phyloP scores from a whole-genome alignment of 2,329 filamentous ascomycete species.

The Byssochlamys sp. region DNA sequence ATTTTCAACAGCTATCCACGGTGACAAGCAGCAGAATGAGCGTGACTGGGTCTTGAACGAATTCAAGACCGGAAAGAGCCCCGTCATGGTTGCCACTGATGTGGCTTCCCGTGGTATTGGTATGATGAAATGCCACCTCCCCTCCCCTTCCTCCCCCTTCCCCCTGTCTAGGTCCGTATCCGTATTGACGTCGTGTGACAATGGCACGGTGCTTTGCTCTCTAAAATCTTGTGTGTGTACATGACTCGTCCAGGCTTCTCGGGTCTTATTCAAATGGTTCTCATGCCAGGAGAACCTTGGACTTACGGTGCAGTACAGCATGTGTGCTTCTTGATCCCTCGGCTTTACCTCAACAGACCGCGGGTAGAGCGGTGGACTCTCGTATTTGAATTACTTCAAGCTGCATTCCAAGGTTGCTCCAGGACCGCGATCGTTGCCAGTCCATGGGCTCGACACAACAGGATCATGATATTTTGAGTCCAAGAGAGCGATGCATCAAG shows the following conservation, averaged over 20 bases:
- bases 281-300: slow-evolving; percentile 77
- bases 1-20: slow-evolving; percentile 67
- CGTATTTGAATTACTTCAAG: slow-evolving; percentile 73
- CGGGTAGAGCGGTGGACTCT: slow-evolving; percentile 69
- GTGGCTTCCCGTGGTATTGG: slow-evolving; percentile 99
- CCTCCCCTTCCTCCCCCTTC: slow-evolving; percentile 20
- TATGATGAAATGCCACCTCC: slow-evolving; percentile 67
- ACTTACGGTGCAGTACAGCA: slow-evolving; percentile 62
- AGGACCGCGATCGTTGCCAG: slow-evolving; percentile 54
- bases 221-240: slow-evolving; percentile 73
- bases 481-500: slow-evolving; percentile 52
- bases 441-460: slow-evolving; percentile 42
- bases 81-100: slow-evolving; percentile 99
- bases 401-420: slow-evolving; percentile 60
- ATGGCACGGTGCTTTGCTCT: slow-evolving; percentile 76
- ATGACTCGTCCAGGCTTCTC: slow-evolving; percentile 83
- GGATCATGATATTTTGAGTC: slow-evolving; percentile 35
- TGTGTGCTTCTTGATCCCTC: slow-evolving; percentile 67
- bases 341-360: slow-evolving; percentile 54
- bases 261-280: slow-evolving; percentile 64
- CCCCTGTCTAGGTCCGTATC: slow-evolving; percentile 27
- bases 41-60: slow-evolving; percentile 99
- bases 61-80: slow-evolving; percentile 98
- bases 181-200: slow-evolving; percentile 49
- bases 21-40: slow-evolving; percentile 98